Percentiles rank a stretch among this genome's conserved stretches.
phyloP scores from a whole-genome alignment of 768 basidiomycete genomes.

The Daedaleopsis nitida region DNA sequence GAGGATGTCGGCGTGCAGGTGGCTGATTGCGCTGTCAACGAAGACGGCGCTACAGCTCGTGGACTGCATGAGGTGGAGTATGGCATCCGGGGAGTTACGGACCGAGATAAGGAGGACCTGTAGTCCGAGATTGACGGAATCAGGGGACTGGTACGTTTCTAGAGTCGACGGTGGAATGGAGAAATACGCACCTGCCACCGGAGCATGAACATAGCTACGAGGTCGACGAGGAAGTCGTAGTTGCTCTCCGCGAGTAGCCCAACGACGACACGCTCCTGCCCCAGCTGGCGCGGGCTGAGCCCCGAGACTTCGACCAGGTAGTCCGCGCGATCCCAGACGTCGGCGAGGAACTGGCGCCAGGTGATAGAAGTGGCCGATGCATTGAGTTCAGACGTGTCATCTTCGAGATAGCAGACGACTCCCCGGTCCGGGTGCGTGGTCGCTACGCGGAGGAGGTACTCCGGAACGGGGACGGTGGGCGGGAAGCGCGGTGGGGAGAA shows the following conservation, averaged over 20 bases:
- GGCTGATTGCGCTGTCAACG: not conserved
- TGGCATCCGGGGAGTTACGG: not conserved
- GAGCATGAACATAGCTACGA: not conserved
- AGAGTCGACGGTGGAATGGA: not conserved
- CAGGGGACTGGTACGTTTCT: not conserved
- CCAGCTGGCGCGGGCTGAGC: not conserved
- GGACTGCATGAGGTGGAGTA: not conserved
- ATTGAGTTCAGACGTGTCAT: not conserved
- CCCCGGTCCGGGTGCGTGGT: not conserved
- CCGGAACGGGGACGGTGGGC: not conserved
- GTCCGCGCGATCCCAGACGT: not conserved
- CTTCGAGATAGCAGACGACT: not conserved
- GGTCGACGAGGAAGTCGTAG: not conserved
- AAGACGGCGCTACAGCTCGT: not conserved
- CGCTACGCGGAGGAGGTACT: not conserved
- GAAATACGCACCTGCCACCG: not conserved
- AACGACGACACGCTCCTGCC: not conserved
- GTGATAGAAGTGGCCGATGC: not conserved
- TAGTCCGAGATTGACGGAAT: not conserved
- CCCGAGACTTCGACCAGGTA: not conserved
- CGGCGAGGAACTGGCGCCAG: conserved; percentile 1
- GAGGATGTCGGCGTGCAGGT: not conserved
- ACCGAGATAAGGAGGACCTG: not conserved
- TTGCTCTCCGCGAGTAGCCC: not conserved
- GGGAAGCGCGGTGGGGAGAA: not conserved